Evolutionary conservation across 2,329 filamentous ascomycete species (phyloP).

Genomic region (Diaporthe sp.): DNA sequence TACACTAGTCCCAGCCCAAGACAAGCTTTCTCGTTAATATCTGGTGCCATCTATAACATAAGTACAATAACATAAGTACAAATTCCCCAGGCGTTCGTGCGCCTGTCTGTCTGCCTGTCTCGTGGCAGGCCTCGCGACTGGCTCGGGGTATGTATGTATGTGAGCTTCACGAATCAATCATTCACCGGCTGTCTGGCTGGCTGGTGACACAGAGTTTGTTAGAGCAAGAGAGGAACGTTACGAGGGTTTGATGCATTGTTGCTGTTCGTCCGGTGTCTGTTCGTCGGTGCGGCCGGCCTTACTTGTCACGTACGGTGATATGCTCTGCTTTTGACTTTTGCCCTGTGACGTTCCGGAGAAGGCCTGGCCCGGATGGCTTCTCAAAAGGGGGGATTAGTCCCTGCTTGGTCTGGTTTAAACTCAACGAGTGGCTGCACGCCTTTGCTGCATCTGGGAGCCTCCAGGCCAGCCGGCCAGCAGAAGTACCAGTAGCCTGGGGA

Average conservation of each 20-base stretch:
- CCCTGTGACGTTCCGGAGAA: constrained; percentile 2
- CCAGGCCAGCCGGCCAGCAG: neutral
- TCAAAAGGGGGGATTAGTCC: too few relatives aligned
- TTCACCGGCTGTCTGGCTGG: neutral
- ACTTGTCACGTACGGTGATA: neutral
- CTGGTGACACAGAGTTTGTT: too few relatives aligned
- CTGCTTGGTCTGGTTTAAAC: neutral
- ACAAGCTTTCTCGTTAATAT: constrained; percentile 22
- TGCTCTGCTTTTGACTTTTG: constrained; percentile 1
- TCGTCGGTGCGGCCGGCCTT: neutral
- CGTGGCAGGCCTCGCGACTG: constrained; percentile 2
- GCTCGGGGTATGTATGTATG: neutral
- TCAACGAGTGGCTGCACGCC: neutral
- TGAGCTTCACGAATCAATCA: neutral
- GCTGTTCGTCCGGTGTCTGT: neutral
- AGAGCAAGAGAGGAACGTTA: neutral
- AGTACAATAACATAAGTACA: too few relatives aligned
- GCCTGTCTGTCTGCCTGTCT: neutral
- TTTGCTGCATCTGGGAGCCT: neutral
- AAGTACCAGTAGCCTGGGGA: neutral
- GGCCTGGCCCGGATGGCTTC: neutral
- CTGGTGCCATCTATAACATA: neutral
- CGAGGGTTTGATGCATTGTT: too few relatives aligned
- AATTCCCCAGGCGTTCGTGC: constrained; percentile 4
- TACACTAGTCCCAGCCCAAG: neutral